phyloP scores from a whole-genome alignment of 805 yeast genomes.

The Lipomyces starkeyi region DNA sequence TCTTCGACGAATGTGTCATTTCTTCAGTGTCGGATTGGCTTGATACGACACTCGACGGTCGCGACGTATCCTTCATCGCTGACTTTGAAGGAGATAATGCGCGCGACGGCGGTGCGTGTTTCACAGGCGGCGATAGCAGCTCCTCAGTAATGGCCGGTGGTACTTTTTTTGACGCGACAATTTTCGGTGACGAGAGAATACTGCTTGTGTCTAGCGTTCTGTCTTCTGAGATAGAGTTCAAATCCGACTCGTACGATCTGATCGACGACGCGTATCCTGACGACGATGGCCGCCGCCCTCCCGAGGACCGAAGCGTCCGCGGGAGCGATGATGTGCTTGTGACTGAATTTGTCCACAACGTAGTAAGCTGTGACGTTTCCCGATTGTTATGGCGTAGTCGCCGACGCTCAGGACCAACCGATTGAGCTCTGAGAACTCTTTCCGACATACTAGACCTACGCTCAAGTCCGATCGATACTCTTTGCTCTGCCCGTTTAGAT shows the following conservation, averaged over 20 bases:
- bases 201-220: conserved; percentile 20
- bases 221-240: conserved; percentile 33
- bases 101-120: conserved; percentile 28
- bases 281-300: conserved; percentile 1
- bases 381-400: background rate
- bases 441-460: conserved; percentile 32
- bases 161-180: background rate
- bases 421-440: conserved; percentile 24
- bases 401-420: conserved; percentile 9
- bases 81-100: conserved; percentile 24
- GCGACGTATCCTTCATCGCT: conserved; percentile 25
- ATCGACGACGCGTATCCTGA: conserved; percentile 33
- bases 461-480: conserved; percentile 5
- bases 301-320: conserved; percentile 11
- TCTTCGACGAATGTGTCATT: conserved; percentile 11
- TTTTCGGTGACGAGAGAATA: conserved; percentile 11
- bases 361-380: conserved; percentile 3
- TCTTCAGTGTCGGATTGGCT: conserved; percentile 16
- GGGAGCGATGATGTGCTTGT: conserved; percentile 17
- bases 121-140: background rate
- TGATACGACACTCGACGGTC: conserved; percentile 29
- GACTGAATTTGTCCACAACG: conserved; percentile 20
- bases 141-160: conserved; percentile 33
- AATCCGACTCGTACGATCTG: conserved; percentile 31
- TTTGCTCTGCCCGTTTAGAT: conserved; percentile 19